These are phyloP conservation scores for Trametes versicolor DNA, from an alignment of 1,284 basidiomycete species.

Conservation along the genomic window DNA sequence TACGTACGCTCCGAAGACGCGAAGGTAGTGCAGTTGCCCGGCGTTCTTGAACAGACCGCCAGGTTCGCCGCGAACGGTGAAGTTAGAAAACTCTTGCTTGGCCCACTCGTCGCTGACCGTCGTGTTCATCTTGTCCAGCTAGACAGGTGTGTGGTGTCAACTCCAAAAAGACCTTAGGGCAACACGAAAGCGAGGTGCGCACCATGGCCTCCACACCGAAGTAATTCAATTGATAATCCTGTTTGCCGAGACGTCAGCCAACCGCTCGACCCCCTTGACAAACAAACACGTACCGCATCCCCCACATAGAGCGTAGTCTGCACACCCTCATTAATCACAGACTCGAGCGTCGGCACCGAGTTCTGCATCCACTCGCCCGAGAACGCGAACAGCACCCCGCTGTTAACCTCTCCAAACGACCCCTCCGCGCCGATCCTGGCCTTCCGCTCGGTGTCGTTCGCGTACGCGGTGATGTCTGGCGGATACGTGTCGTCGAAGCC, in stretches of 20 bases:
- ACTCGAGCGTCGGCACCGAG: constrained; percentile 62
- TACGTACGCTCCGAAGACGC: constrained; percentile 49
- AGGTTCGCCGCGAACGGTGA: constrained; percentile 57
- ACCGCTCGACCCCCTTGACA: not conserved
- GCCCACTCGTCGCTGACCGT: constrained; percentile 43
- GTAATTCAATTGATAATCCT: constrained; percentile 68
- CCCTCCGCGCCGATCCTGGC: constrained; percentile 58
- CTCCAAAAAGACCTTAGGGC: not conserved
- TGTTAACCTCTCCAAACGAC: constrained; percentile 53
- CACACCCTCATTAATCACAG: constrained; percentile 67
- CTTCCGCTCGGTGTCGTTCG: constrained; percentile 47
- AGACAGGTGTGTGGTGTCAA: not conserved
- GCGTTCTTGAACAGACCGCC: constrained; percentile 68
- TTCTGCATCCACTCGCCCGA: constrained; percentile 74
- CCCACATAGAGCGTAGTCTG: constrained; percentile 61
- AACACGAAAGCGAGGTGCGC: not conserved
- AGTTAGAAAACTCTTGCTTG: constrained; percentile 53
- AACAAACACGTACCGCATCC: constrained; percentile 54
- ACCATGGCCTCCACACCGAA: constrained; percentile 71
- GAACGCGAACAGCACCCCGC: constrained; percentile 56
- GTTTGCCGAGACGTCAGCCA: constrained; percentile 32
- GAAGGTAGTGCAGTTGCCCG: constrained; percentile 65
- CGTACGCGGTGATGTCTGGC: constrained; percentile 54
- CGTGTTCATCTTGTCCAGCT: constrained; percentile 35
- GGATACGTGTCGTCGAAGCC: constrained; percentile 64